Base-by-base conservation (phyloP, 2,329 filamentous ascomycete species). In the Penicillium sp. region DNA sequence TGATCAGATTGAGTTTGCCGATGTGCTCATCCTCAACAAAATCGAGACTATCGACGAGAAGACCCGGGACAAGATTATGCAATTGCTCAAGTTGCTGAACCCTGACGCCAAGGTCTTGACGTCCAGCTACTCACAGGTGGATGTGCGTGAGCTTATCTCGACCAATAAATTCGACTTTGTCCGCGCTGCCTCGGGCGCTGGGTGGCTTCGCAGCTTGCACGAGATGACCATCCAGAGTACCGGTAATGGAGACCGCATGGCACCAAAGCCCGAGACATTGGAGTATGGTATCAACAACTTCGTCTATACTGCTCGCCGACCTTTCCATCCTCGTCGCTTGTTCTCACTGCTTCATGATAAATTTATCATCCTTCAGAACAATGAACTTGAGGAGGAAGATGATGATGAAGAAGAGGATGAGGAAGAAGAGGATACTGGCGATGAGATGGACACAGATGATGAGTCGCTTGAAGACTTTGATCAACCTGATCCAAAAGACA, bases 1-100 rank as follows among this genome's bases (percentile, higher is more conserved):
- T 0, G 88, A 91, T 63, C 88, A 91, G 66, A 89, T 91, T 58
- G 89, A 92, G 72, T 92, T 92, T 64, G 88, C 88, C 0, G 88
- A 91, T 62, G 87, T 91, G 7, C 81, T 91, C 14, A 80, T 91
- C 3, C 74, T 91, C 21, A 91, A 91, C 74, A 91, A 91, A 71
- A 77, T 83, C 6, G 87, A 90, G 59, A 83, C 85, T 58, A 85
- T 89, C 14, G 72, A 79, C 42, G 69, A 74, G 5, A 74, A 67
- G 21, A 80, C 77, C 1, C 76, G 80, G 19, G 65, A 72, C 4
- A 76, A 82, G 3, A 79, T 89, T 53, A 69, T 78, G 3, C 76
- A 79, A 0, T 73, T 89, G 10, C 74, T 90, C 53, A 80, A 80
- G 56, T 81, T 84, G 50, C 80, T 92, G 16, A 91, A 91, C 60